Evolutionary conservation across 306 rosid genomes (phyloP).

Genomic region (Dryas alaskensis): DNA sequence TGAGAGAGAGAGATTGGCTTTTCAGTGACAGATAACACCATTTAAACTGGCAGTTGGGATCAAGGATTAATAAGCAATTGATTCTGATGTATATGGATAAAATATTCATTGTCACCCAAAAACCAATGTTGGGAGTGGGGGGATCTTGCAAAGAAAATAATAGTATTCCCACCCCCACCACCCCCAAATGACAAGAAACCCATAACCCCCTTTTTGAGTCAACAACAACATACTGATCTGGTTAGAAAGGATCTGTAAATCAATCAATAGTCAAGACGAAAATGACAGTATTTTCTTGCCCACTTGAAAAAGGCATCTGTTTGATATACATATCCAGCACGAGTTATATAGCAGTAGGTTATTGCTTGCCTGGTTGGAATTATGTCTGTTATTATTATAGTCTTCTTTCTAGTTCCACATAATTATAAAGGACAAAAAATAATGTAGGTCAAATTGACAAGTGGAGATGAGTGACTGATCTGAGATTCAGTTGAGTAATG

Average conservation of each 20-base stretch:
- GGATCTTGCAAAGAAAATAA: too few species aligned
- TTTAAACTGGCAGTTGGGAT: neutral
- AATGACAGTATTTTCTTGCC: neutral
- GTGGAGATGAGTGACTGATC: slow-evolving; percentile 3
- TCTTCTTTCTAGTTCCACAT: neutral
- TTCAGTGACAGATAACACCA: too few species aligned
- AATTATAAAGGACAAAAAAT: neutral
- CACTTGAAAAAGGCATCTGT: neutral
- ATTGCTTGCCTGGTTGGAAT: too few species aligned
- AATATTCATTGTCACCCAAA: too few species aligned
- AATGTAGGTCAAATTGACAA: slow-evolving; percentile 3
- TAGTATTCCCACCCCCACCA: too few species aligned
- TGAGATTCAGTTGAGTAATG: slow-evolving; percentile 4
- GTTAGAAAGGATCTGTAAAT: too few species aligned
- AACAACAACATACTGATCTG: too few species aligned
- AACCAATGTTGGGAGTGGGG: too few species aligned
- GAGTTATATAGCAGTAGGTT: neutral
- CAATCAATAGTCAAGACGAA: too few species aligned
- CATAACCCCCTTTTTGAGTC: too few species aligned
- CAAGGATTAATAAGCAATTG: neutral
- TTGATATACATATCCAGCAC: neutral
- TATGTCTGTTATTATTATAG: neutral
- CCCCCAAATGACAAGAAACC: too few species aligned
- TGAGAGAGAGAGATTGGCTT: neutral
- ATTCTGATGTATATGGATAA: too few species aligned